phyloP scores from a whole-genome alignment of 1,139 yeast genomes.

The Yamadazyma sp. region DNA sequence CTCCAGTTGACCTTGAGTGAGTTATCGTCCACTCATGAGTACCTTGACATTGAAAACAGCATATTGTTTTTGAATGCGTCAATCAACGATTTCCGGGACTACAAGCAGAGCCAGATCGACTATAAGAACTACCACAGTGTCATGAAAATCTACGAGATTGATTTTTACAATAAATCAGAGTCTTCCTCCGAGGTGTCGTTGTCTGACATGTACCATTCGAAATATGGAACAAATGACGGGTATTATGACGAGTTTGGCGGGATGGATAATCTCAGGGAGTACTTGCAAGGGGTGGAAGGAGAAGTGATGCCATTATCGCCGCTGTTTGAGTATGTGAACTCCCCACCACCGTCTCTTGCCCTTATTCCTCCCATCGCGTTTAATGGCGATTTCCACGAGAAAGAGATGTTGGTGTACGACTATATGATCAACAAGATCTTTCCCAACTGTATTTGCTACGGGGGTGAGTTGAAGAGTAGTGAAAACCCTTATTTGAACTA shows the following conservation, averaged over 20 bases:
- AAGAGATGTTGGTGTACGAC: conserved; percentile 22
- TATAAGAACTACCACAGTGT: conserved; percentile 6
- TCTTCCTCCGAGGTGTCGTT: no score
- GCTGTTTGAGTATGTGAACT: no score
- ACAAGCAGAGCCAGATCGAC: neutral
- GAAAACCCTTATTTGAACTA: conserved; percentile 34
- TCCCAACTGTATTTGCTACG: conserved; percentile 34
- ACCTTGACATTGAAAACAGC: neutral
- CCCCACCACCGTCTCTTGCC: neutral
- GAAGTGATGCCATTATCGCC: no score
- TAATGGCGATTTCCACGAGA: conserved; percentile 1
- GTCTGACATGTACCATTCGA: no score
- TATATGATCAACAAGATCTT: conserved; percentile 32
- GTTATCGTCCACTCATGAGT: conserved; percentile 1
- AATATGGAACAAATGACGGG: no score
- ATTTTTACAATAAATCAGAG: neutral
- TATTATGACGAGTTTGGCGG: neutral
- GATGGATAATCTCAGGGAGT: neutral
- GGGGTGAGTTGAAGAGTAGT: conserved; percentile 8
- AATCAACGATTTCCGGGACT: neutral
- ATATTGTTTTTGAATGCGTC: conserved; percentile 2
- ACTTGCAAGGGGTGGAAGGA: no score
- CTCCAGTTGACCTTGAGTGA: conserved; percentile 14
- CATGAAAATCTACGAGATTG: conserved; percentile 9
- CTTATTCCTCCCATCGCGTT: neutral